Base-by-base conservation (phyloP, 371 early-diverging fungal genomes). In the Syncephalastrum contaminatum region DNA sequence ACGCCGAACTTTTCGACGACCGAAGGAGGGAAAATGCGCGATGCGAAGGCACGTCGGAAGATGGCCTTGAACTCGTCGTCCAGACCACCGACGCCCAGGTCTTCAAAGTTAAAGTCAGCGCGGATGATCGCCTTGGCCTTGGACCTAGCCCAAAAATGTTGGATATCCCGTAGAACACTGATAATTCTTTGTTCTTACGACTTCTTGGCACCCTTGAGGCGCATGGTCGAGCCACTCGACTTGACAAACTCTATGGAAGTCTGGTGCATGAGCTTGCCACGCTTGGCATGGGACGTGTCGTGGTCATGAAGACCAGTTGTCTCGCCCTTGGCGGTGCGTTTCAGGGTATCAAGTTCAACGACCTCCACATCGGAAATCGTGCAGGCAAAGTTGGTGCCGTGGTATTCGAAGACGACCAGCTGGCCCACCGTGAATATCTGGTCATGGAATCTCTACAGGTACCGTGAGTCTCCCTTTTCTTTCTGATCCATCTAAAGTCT, bases 1-100 rank as follows among this genome's bases (percentile, higher is more conserved):
- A 99, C 98, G 13, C 99, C 99, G 48, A 98, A 76, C 67, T 94
- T 94, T 60, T 97, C 95, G 13, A 99, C 97, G 47, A 99, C 76
- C 10, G 90, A 87, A 15, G 96, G 96, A 16, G 99, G 98, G 64
- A 97, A 99, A 55, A 98, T 96, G 63, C 99, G 92, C 6, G 99
- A 99, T 0, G 98, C 99, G 82, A 99, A 99, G 0, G 99, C 99
- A 60, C 99, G 88, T 61, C 99, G 88, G 80, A 99, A 99, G 66
- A 99, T 99, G 49, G 87, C 88, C 62, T 87, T 88, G 71, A 99
- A 99, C 67, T 99, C 99, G 16, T 87, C 81, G 70, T 99, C 98
- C 55, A 99, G 80, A 58, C 99, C 99, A 72, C 99, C 99, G 70
- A 99, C 99, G 43, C 99, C 99, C 80, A 99, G 84, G 58, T 96